phyloP scores from a whole-genome alignment of 164 flowering plant species.

The Magnolia officinalis region DNA sequence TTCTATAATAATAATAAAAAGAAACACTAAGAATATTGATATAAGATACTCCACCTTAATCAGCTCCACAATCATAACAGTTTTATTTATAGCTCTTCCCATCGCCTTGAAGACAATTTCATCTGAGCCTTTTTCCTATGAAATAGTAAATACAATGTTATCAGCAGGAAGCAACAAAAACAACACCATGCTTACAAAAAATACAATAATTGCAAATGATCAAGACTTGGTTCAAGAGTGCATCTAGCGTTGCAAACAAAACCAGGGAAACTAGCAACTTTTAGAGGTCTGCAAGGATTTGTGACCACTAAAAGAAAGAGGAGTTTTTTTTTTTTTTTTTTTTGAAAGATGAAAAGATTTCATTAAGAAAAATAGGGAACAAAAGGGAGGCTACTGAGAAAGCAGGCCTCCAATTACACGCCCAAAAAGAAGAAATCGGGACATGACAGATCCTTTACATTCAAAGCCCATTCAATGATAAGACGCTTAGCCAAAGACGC shows the following conservation, averaged over 20 bases:
- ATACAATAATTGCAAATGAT: neutral
- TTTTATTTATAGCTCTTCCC: slow-evolving; percentile 70
- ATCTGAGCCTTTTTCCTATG: slow-evolving; percentile 51
- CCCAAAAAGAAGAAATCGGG: too few relatives aligned
- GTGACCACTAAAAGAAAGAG: neutral
- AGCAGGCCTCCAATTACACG: too few relatives aligned
- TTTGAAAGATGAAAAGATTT: too few relatives aligned
- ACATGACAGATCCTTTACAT: too few relatives aligned
- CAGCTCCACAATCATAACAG: slow-evolving; percentile 60
- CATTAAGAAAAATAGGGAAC: too few relatives aligned
- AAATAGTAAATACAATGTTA: neutral
- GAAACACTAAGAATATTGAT: neutral
- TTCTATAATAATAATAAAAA: neutral
- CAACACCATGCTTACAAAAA: neutral
- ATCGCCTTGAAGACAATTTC: slow-evolving; percentile 63
- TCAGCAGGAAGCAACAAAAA: neutral
- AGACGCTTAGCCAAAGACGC: too few relatives aligned
- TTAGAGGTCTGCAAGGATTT: neutral
- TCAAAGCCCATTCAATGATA: too few relatives aligned
- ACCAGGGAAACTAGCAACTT: neutral
- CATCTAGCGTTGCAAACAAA: neutral
- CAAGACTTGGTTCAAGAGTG: too few relatives aligned
- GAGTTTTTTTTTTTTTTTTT: too few relatives aligned
- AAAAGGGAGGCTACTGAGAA: too few relatives aligned
- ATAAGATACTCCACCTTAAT: slow-evolving; percentile 36